Percentiles rank a stretch among this genome's conserved stretches.
Evolutionary conservation across 129 eudicot genomes (phyloP).

Genomic region (Helianthus tuberosus): DNA sequence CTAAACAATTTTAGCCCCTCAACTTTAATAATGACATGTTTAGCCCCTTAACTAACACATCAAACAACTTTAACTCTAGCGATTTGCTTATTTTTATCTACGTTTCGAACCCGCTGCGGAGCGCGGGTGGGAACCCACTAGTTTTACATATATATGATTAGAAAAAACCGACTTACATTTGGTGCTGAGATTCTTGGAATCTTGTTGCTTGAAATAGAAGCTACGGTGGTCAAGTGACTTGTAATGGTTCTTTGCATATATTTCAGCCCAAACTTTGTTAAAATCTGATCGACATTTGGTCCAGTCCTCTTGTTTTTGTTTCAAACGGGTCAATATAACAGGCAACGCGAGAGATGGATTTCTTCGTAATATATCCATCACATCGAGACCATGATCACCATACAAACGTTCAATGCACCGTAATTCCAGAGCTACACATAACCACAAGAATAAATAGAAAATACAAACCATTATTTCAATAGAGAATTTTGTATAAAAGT

Average conservation of each 20-base stretch:
- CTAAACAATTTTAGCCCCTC: too few species aligned
- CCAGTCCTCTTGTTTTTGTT: conserved; percentile 99
- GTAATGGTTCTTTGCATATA: conserved; percentile 92
- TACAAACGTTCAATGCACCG: conserved; percentile 98
- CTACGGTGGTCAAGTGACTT: conserved; percentile 98
- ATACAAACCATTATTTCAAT: not conserved
- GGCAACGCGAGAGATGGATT: conserved; percentile 80
- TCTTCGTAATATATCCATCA: conserved; percentile 85
- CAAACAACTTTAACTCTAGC: too few species aligned
- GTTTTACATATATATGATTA: not conserved
- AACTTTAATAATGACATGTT: too few species aligned
- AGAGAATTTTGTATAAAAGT: not conserved
- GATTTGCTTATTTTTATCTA: too few species aligned
- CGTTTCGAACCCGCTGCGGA: too few species aligned
- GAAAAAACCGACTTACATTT: conserved; percentile 57
- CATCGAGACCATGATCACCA: conserved; percentile 99
- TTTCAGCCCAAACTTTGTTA: conserved; percentile 98
- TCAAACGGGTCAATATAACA: conserved; percentile 84
- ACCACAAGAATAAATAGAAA: conserved; percentile 4
- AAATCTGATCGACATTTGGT: conserved; percentile 85
- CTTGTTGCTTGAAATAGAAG: conserved; percentile 99
- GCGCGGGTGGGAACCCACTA: too few species aligned
- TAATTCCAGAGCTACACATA: conserved; percentile 67
- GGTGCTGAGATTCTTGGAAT: conserved; percentile 91
- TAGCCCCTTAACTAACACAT: too few species aligned